Conservation (phyloP, 176 grass and related monocot species). For the Zoysia pacifica region DNA sequence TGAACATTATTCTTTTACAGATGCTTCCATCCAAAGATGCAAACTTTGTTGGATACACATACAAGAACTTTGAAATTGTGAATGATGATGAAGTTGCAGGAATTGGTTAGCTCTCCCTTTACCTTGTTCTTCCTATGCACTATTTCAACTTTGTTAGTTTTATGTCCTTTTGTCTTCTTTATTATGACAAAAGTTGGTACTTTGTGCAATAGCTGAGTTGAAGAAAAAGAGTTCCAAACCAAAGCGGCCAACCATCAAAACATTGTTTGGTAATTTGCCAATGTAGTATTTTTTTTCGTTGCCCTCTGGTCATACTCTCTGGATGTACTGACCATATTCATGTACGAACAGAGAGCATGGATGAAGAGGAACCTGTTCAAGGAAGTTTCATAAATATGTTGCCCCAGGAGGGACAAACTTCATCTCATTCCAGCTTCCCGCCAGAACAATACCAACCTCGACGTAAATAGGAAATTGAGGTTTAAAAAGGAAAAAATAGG, state of each 20-base stretch:
- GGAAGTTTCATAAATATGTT: conserved; percentile 91
- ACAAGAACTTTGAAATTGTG: conserved; percentile 99
- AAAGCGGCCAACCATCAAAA: conserved; percentile 97
- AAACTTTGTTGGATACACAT: conserved; percentile 98
- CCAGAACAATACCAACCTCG: conserved; percentile 79
- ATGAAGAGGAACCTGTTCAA: conserved; percentile 64
- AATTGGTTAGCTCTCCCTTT: conserved; percentile 59
- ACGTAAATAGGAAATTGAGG: conserved; percentile 77
- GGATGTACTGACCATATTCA: conserved; percentile 27
- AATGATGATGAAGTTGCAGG: conserved; percentile 92
- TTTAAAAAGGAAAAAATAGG: conserved; percentile 51
- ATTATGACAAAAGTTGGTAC: conserved; percentile 43
- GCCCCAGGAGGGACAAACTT: conserved; percentile 76
- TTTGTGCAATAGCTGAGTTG: conserved; percentile 69
- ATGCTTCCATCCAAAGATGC: conserved; percentile 99
- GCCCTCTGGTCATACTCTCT: background rate
- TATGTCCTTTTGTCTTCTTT: background rate
- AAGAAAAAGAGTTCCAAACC: conserved; percentile 95
- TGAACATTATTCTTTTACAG: conserved; percentile 46
- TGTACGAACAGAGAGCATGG: conserved; percentile 62
- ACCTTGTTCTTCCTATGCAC: background rate
- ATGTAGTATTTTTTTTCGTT: background rate
- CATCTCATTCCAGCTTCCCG: conserved; percentile 73
- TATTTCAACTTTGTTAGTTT: conserved; percentile 4
- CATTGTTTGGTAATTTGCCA: conserved; percentile 81